Percentiles rank a stretch among this genome's conserved stretches.
These are phyloP conservation scores for Penicillium sp. DNA, from an alignment of 2,329 filamentous ascomycete genomes.

Conservation along the genomic window DNA sequence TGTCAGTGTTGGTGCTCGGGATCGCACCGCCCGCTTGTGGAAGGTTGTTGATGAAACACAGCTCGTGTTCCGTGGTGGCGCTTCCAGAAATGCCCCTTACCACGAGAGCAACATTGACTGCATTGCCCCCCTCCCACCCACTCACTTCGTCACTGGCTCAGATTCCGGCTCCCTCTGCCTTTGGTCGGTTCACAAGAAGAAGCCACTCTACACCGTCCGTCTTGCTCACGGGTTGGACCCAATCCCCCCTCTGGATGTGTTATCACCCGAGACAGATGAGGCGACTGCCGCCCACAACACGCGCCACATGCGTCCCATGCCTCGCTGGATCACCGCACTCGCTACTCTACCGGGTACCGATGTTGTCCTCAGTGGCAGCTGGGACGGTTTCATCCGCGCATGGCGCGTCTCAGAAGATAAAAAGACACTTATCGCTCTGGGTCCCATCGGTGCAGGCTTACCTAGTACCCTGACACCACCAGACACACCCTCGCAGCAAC, in stretches of 20 bases:
- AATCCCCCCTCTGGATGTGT: slow-evolving; percentile 64
- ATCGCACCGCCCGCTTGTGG: slow-evolving; percentile 90
- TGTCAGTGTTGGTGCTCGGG: slow-evolving; percentile 83
- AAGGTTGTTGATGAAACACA: slow-evolving; percentile 95
- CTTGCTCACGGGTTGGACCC: slow-evolving; percentile 84
- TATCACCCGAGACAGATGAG: slow-evolving; percentile 70
- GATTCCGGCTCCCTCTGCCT: slow-evolving; percentile 86
- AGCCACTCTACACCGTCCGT: slow-evolving; percentile 76
- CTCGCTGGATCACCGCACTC: slow-evolving; percentile 88
- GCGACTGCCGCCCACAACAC: slow-evolving; percentile 50
- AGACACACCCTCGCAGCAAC: slow-evolving; percentile 35
- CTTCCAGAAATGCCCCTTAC: slow-evolving; percentile 51
- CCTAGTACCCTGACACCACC: slow-evolving; percentile 19
- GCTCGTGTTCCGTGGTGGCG: slow-evolving; percentile 86
- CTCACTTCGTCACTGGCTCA: slow-evolving; percentile 89
- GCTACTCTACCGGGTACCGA: slow-evolving; percentile 86
- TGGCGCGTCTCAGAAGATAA: slow-evolving; percentile 87
- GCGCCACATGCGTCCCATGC: slow-evolving; percentile 57
- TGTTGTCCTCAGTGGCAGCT: slow-evolving; percentile 85
- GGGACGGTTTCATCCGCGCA: slow-evolving; percentile 83
- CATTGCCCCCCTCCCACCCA: slow-evolving; percentile 83
- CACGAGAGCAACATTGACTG: slow-evolving; percentile 86
- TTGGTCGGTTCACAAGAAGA: slow-evolving; percentile 93
- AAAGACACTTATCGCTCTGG: slow-evolving; percentile 70
- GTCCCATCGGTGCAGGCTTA: slow-evolving; percentile 56